These are phyloP conservation scores for Schoenoplectus triqueter DNA, from an alignment of 202 grass and related monocot species.

Conservation along the genomic window DNA sequence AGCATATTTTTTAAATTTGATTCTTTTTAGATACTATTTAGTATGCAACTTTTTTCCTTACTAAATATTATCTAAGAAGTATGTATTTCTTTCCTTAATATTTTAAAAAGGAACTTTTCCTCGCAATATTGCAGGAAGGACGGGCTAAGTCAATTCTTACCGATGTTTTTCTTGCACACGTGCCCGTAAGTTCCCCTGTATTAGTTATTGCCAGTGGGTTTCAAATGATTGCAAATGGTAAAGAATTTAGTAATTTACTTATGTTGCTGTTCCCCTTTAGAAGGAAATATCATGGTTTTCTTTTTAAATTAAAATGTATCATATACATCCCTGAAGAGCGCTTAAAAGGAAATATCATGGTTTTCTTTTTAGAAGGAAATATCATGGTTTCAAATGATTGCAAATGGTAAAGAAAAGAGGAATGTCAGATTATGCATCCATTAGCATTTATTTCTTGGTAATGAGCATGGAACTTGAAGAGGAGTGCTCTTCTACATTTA, in stretches of 20 bases:
- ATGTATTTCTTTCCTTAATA: too few relatives aligned
- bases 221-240: neutral
- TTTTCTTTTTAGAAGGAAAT: neutral
- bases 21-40: constrained; percentile 14
- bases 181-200: constrained; percentile 50
- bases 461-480: constrained; percentile 23
- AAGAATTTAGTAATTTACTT: neutral
- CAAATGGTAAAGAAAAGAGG: neutral
- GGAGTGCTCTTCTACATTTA: constrained; percentile 38
- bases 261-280: neutral
- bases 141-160: constrained; percentile 67
- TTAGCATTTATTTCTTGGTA: neutral
- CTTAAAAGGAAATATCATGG: constrained; percentile 15
- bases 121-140: constrained; percentile 56
- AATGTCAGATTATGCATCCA: neutral
- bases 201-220: neutral
- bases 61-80: too few relatives aligned
- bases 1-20: constrained; percentile 24
- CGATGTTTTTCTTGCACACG: constrained; percentile 91
- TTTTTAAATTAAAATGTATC: neutral
- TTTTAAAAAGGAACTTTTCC: neutral
- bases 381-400: too few relatives aligned
- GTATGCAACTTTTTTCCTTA: neutral
- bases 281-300: constrained; percentile 14
- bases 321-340: constrained; percentile 17